A percentile compares a stretch with the other conserved stretches of the same genome.
phyloP scores from a whole-genome alignment of 2,329 filamentous ascomycete genomes.

The Penicillium sp. region DNA sequence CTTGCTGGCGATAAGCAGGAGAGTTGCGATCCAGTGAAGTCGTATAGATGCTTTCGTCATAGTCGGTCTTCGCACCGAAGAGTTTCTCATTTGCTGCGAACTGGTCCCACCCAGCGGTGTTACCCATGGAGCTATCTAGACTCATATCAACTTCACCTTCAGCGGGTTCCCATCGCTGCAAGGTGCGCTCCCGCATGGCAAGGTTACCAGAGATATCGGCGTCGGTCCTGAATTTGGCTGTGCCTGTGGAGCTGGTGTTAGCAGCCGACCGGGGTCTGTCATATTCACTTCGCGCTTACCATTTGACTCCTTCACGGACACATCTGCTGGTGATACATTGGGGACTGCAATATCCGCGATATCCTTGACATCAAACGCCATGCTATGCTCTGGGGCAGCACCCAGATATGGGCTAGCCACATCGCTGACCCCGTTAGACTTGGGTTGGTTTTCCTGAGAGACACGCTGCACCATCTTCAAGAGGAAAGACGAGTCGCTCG shows the following conservation, averaged over 20 bases:
- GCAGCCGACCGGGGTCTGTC: not conserved
- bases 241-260: slow-evolving; percentile 55
- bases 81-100: slow-evolving; percentile 87
- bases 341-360: slow-evolving; percentile 60
- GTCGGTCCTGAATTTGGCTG: slow-evolving; percentile 80
- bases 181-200: slow-evolving; percentile 69
- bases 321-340: slow-evolving; percentile 58
- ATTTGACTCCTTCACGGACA: slow-evolving; percentile 59
- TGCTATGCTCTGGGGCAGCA: slow-evolving; percentile 51
- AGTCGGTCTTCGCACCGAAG: slow-evolving; percentile 87
- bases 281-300: slow-evolving; percentile 48
- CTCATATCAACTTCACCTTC: slow-evolving; percentile 68
- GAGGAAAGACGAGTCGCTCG: slow-evolving; percentile 58
- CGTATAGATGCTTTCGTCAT: slow-evolving; percentile 94
- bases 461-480: slow-evolving; percentile 69
- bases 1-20: slow-evolving; percentile 77
- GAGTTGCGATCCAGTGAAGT: slow-evolving; percentile 84
- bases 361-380: slow-evolving; percentile 67
- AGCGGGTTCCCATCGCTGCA: slow-evolving; percentile 81
- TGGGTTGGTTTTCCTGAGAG: slow-evolving; percentile 39
- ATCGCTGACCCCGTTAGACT: slow-evolving; percentile 49
- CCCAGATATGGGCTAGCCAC: slow-evolving; percentile 46
- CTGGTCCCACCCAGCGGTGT: slow-evolving; percentile 76
- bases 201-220: slow-evolving; percentile 80
- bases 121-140: slow-evolving; percentile 63